A percentile compares a stretch with the other conserved stretches of the same genome.
phyloP scores from a whole-genome alignment of 805 yeast species.

The Candida ipomoeae region DNA sequence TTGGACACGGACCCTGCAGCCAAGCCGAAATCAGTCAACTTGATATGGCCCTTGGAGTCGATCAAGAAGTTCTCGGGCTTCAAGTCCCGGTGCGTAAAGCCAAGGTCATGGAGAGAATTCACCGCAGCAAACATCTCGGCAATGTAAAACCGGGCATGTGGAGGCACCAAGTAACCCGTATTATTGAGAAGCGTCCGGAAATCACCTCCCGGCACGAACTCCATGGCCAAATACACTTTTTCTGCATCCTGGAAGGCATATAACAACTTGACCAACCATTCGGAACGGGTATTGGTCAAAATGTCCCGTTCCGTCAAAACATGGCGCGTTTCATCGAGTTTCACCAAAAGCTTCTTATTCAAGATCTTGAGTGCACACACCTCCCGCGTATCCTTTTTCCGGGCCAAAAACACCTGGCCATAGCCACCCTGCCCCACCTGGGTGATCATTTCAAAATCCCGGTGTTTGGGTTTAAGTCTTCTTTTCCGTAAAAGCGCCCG shows the following conservation, averaged over 20 bases:
- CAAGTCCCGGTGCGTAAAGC: constrained; percentile 94
- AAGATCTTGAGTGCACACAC: constrained; percentile 92
- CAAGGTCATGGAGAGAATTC: constrained; percentile 88
- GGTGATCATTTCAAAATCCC: constrained; percentile 93
- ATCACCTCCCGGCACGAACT: constrained; percentile 99
- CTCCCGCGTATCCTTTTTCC: constrained; percentile 90
- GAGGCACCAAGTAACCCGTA: constrained; percentile 88
- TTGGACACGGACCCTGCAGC: constrained; percentile 95
- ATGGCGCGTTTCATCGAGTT: constrained; percentile 92
- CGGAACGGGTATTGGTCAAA: constrained; percentile 89
- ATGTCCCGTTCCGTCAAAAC: constrained; percentile 95
- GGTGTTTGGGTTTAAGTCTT: constrained; percentile 86
- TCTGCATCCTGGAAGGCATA: constrained; percentile 94
- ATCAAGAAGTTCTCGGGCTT: constrained; percentile 93
- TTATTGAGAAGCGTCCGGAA: constrained; percentile 90
- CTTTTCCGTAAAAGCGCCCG: constrained; percentile 80
- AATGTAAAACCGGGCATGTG: constrained; percentile 92
- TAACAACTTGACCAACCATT: constrained; percentile 89
- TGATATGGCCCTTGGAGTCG: constrained; percentile 87
- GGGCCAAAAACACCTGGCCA: constrained; percentile 96
- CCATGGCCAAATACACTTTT: constrained; percentile 94
- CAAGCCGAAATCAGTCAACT: constrained; percentile 92
- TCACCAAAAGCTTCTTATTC: constrained; percentile 79
- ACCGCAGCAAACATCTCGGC: constrained; percentile 96
- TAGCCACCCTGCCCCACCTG: constrained; percentile 99